Evolutionary conservation across 1,139 yeast genomes (phyloP).

Genomic region (Pichia sp.): DNA sequence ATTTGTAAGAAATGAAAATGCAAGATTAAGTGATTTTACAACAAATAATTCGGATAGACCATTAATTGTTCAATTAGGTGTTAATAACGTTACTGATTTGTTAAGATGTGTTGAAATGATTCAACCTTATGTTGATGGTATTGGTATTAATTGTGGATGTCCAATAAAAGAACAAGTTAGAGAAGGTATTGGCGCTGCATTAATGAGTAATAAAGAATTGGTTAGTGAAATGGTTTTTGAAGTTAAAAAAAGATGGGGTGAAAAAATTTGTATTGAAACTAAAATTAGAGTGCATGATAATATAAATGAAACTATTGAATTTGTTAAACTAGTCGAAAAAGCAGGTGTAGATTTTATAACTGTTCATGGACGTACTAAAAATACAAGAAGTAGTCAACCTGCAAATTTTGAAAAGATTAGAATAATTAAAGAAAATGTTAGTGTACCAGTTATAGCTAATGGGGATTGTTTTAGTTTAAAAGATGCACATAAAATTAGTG

Average conservation of each 20-base stretch:
- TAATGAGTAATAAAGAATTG: constrained; percentile 76
- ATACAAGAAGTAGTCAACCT: constrained; percentile 78
- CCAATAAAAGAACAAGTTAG: constrained; percentile 93
- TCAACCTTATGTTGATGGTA: constrained; percentile 86
- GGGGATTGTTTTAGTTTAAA: constrained; percentile 78
- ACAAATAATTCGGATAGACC: constrained; percentile 67
- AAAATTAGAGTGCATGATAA: constrained; percentile 85
- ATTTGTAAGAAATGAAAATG: constrained; percentile 78
- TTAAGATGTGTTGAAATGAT: constrained; percentile 81
- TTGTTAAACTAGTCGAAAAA: constrained; percentile 67
- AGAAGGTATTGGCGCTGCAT: constrained; percentile 95
- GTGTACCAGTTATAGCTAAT: constrained; percentile 85
- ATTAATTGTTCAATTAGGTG: constrained; percentile 86
- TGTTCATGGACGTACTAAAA: constrained; percentile 86
- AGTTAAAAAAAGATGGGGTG: constrained; percentile 71
- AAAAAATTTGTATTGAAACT: constrained; percentile 69
- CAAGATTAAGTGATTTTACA: constrained; percentile 78
- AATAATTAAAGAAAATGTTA: constrained; percentile 51
- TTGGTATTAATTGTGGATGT: constrained; percentile 95
- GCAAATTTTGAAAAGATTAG: constrained; percentile 79
- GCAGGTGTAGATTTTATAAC: constrained; percentile 94
- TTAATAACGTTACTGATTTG: constrained; percentile 79
- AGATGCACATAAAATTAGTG: constrained; percentile 58
- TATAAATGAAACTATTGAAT: constrained; percentile 60
- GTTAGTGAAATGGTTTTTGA: constrained; percentile 81